Evolutionary conservation across 2,329 filamentous ascomycete genomes (phyloP).

Genomic region (Zymoseptoria tritici): DNA sequence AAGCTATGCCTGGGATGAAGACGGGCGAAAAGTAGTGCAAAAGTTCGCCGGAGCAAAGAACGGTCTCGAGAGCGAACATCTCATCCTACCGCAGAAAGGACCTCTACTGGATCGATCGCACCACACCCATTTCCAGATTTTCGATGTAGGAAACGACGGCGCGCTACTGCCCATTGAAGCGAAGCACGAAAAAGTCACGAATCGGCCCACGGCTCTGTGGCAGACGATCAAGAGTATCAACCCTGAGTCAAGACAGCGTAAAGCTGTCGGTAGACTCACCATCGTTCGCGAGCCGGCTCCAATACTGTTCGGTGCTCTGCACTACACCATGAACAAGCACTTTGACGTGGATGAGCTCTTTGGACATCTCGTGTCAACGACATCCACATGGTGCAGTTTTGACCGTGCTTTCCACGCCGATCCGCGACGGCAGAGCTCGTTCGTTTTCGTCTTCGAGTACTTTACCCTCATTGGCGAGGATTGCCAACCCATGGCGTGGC

Average conservation of each 20-base stretch:
- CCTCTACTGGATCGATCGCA: slow-evolving; percentile 36
- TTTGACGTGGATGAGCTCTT: slow-evolving; percentile 59
- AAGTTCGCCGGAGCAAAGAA: slow-evolving; percentile 37
- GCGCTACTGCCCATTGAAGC: slow-evolving; percentile 33
- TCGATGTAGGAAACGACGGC: slow-evolving; percentile 47
- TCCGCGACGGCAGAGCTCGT: slow-evolving; percentile 46
- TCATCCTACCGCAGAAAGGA: slow-evolving; percentile 38
- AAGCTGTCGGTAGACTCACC: slow-evolving; percentile 51
- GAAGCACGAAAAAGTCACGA: slow-evolving; percentile 29
- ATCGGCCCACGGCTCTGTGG: slow-evolving; percentile 33
- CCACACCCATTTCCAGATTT: slow-evolving; percentile 49
- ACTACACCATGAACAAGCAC: slow-evolving; percentile 49
- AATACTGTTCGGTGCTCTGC: slow-evolving; percentile 52
- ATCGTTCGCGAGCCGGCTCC: slow-evolving; percentile 56
- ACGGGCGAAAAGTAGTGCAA: slow-evolving; percentile 36
- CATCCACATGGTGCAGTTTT: slow-evolving; percentile 34
- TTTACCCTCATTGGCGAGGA: slow-evolving; percentile 53
- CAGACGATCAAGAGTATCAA: slow-evolving; percentile 30
- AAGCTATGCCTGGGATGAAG: slow-evolving; percentile 36
- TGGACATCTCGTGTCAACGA: slow-evolving; percentile 45
- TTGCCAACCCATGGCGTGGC: slow-evolving; percentile 53
- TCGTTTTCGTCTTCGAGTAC: slow-evolving; percentile 59
- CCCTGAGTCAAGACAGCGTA: slow-evolving; percentile 33
- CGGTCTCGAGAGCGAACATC: slow-evolving; percentile 37
- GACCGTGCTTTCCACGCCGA: slow-evolving; percentile 41